Percentiles rank a stretch among this genome's conserved stretches.
These are phyloP conservation scores for Pisolithus marmoratus DNA, from an alignment of 768 basidiomycete genomes.

Conservation along the genomic window DNA sequence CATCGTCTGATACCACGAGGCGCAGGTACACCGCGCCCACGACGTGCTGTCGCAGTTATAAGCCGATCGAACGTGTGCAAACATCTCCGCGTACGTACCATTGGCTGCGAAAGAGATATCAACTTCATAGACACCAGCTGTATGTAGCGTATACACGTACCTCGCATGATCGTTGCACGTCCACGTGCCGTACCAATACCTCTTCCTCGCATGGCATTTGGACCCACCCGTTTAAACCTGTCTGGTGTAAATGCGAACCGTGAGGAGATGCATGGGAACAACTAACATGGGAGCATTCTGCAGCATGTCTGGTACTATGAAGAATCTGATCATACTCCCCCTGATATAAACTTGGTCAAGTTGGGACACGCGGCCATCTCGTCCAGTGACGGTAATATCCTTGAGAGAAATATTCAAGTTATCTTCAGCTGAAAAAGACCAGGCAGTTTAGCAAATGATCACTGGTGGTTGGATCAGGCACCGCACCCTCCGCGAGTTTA, in stretches of 20 bases:
- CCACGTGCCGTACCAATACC: slow-evolving; percentile 99
- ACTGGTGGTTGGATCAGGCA: not conserved
- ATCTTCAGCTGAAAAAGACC: slow-evolving; percentile 76
- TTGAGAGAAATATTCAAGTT: slow-evolving; percentile 94
- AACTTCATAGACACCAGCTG: slow-evolving; percentile 13
- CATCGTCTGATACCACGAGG: slow-evolving; percentile 79
- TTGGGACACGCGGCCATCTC: slow-evolving; percentile 98
- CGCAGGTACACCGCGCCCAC: slow-evolving; percentile 77
- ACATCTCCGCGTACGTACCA: slow-evolving; percentile 39
- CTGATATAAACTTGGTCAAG: slow-evolving; percentile 98
- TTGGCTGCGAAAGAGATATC: slow-evolving; percentile 50
- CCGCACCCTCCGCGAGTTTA: slow-evolving; percentile 93
- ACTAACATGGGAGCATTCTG: slow-evolving; percentile 98
- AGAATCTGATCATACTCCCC: slow-evolving; percentile 96
- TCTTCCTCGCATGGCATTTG: slow-evolving; percentile 96
- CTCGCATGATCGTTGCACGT: slow-evolving; percentile 97
- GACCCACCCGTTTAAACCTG: slow-evolving; percentile 99
- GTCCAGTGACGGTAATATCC: slow-evolving; percentile 95
- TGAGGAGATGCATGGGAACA: slow-evolving; percentile 4
- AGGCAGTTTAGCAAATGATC: slow-evolving; percentile 15
- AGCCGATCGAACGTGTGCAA: slow-evolving; percentile 6
- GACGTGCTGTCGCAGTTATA: slow-evolving; percentile 54
- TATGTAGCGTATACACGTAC: slow-evolving; percentile 40
- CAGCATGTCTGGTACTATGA: slow-evolving; percentile 99
- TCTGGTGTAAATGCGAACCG: slow-evolving; percentile 1